Base-by-base conservation (phyloP, 2,329 filamentous ascomycete genomes). In the Clonostachys rosea region DNA sequence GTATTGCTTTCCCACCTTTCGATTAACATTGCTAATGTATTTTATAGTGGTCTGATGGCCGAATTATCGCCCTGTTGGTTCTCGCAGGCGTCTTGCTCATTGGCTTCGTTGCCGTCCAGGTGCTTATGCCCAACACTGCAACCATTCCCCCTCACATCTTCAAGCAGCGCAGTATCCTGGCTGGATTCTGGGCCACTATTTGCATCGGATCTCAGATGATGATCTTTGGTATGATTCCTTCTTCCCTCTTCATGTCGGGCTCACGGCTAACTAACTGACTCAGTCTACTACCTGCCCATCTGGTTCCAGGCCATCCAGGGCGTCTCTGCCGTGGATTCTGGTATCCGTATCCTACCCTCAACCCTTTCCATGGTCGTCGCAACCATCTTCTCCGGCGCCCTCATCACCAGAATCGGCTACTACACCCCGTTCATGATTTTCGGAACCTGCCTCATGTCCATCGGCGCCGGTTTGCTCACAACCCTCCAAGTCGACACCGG, bases 281-380 rank as follows among this genome's bases (percentile, higher is more conserved):
- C 16, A 42, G n/a, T 14, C 45, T 49, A 16, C 6, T 39, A 8
- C 16, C 20, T 43, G 9, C 30, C 20, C 33, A 30, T 14, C 6
- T n/a, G 16, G 8, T 34, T 33, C 33, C 17, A n/a, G 6, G 16
- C 43, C 79, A 82, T 63, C 11, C 72, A 81, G 56, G 68, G 68
- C 11, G 72, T 74, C 18, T 66, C 65, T 42, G 73, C 80, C 2
- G 67, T 79, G 30, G 64, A 78, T 33, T 83, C 79, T 0, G 80
- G 80, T 17, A 68, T 83, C 47, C 71, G 79, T 54, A 81, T 76
- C 3, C 66, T 83, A 16, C 79, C 79, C 0, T 67, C 81, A 3
- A 75, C 83, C 10, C 64, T 82, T 45, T 75, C 73, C 47, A 67
- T 83, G 9, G 76, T 81, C 6, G 63, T 76, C 10, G 73, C 71